Evolutionary conservation across 768 basidiomycete genomes (phyloP), one percentile per base, ranked within the genome.

Genomic region (Russula abietina): DNA sequence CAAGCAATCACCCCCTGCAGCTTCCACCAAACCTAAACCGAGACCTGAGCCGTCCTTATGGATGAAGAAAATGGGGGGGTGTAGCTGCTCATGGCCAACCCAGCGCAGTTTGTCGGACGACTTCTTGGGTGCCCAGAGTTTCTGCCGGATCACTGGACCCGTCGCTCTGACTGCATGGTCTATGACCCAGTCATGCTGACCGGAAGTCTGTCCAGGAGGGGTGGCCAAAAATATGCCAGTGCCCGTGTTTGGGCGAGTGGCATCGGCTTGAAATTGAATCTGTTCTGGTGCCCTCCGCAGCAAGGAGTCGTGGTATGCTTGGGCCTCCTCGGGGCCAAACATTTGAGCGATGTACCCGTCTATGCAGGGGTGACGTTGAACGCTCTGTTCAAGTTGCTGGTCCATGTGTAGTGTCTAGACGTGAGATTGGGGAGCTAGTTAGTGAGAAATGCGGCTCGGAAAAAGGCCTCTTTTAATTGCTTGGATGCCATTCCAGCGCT

Each of bases 11-110:
- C 58, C 58, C 1, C 5, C 58, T 2, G 39, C 54, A 3, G 54
- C 62, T 0, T 30, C 17, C 3, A 1, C 46, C 28, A 64, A 45
- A 19, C 41, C 32, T 6, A 64, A 45, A 24, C 63, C 63, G 17
- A 60, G 63, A 5, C 7, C 9, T 50, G 0, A 6, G n/a, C 32
- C 48, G 16, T 49, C 9, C 4, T 22, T 24, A 7, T 50, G 22
- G 48, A 51, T 8, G 24, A 64, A 64, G 22, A 64, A 64, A n/a
- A 64, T 56, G 6, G 63, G 63, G 9, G 59, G 49, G 24, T 19
- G 16, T 17, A 64, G 54, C 43, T 51, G 28, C 8, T 59, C 50
- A 16, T 58, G 50, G 32, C 41, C 26, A 4, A 62, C 55, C 19
- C 43, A 49, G 49, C 55, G 61, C 10, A 36, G 55, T 45, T n/a